These are phyloP conservation scores for Coemansia sp. DNA, from an alignment of 192 early-diverging fungal genomes.

Conservation along the genomic window DNA sequence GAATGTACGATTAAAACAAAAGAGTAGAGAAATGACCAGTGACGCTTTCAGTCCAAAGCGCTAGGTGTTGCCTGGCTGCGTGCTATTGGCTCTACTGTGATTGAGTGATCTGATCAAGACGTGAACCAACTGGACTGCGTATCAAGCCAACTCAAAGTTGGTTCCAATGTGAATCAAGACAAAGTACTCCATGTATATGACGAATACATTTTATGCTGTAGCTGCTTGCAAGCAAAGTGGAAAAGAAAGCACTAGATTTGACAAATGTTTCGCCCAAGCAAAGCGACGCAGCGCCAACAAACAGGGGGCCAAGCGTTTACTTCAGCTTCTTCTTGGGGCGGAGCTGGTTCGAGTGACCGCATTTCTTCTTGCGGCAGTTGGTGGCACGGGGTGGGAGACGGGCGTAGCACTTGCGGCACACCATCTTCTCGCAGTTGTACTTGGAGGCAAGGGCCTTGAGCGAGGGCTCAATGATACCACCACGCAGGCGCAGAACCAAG, in stretches of 20 bases:
- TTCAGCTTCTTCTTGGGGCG: conserved; percentile 99
- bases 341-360: conserved; percentile 98
- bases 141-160: not conserved
- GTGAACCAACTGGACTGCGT: not conserved
- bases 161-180: not conserved
- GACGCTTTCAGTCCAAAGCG: not conserved
- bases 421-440: conserved; percentile 99
- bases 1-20: too few species aligned
- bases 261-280: conserved; percentile 15
- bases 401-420: conserved; percentile 99
- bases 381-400: conserved; percentile 98
- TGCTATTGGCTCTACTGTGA: not conserved
- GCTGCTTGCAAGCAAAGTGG: conserved; percentile 7
- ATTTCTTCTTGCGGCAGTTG: conserved; percentile 99
- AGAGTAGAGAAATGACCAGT: not conserved
- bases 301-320: conserved; percentile 54
- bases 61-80: not conserved
- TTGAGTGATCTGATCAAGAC: not conserved
- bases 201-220: conserved; percentile 4
- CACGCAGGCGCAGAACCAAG: conserved; percentile 94
- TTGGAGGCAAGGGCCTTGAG: conserved; percentile 97
- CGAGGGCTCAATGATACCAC: conserved; percentile 98
- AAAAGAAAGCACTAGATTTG: conserved; percentile 7
- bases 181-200: not conserved
- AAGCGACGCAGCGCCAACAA: conserved; percentile 10